Base-by-base conservation (phyloP, 805 yeast genomes). In the Wickerhamiella nectarea region DNA sequence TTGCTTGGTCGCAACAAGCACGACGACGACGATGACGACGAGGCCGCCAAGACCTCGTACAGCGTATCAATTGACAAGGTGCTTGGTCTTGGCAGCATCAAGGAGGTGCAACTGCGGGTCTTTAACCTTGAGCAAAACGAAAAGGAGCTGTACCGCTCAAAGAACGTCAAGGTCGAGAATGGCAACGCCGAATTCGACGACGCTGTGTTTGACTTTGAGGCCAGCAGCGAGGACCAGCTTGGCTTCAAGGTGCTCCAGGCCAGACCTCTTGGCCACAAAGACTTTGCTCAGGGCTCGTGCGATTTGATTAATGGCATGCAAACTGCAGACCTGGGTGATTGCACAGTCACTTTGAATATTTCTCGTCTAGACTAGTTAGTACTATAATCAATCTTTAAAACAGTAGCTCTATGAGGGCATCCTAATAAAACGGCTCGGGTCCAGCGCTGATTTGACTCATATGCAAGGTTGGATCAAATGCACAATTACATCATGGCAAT, bases 241-340 rank as follows among this genome's bases (percentile, higher is more conserved):
- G 64, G 74, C 2, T 73, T 89, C 54, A 67, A 69, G 34, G 73
- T 83, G 21, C 67, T 74, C 34, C 75, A 77, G 26, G 80, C 74
- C 55, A 91, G 82, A 57, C 71, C 75, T 2, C 70, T 87, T 52
- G 86, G 94, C 31, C 78, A 74, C 51, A 64, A 66, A 21, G 81
- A 74, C 45, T 44, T 85, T 34, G 94, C 80, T 10, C 67, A 67
- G 38, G 76, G 75, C 7, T 66, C 72, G 31, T 53, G 84, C 24
- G 60, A 63, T 10, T 62, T 55, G 14, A 5, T 21, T 3, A 24
- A 50, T 6, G 58, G 58, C 14, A 21, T 29, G 21, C 62, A 34
- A 78, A 78, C 14, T 69, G 50, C 49, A 15, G 47, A 39, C n/a
- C 36, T 51, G 25, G 48, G 47, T 35, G 52, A 40, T 19, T 40